Evolutionary conservation across 257 asterid genomes (phyloP), one percentile per base, ranked within the genome.

Genomic region (Prunella vulgaris): DNA sequence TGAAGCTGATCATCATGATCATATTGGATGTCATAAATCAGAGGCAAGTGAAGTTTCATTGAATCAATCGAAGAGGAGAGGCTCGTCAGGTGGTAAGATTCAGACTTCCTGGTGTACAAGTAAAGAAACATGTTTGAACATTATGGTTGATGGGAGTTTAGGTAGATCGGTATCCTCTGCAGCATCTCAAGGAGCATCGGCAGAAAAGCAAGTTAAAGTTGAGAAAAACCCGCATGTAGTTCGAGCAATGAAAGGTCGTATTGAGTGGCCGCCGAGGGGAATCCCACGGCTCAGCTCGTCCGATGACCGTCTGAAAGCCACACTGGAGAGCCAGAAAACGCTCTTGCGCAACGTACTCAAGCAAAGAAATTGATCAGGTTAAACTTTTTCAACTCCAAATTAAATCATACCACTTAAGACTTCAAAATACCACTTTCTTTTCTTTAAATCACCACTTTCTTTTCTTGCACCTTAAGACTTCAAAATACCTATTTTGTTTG

Each of bases 211-310:
- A 66, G 13, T 33, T 15, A 20, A 46, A 7, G 40, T 58, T 57
- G 48, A 32, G 64, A 73, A 74, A 54, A 82, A 88, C 68, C 92
- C 86, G 24, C 88, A 82, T 18, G 74, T 81, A 0, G 67, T 78
- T 58, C 84, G 86, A 75, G 87, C 84, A 10, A 82, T 85, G 89
- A 80, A 77, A 79, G 90, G 88, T 15, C 81, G 79, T 46, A 76
- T 76, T 6, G 87, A 81, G 79, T 82, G 92, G 90, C 88, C 53
- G 5, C 53, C 90, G n/a, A 69, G 78, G 17, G 81, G 73, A 60
- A 69, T 54, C 38, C 76, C 40, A 27, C 80, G 77, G 79, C 33
- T 32, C 5, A 69, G 74, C 69, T 58, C 48, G 73, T 73, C 71
- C 20, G 68, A 69, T 48, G 80, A 78, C 75, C 64, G 61, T 56